Conservation (phyloP, 2,329 filamentous ascomycete species). For the Beauveria varroae region DNA sequence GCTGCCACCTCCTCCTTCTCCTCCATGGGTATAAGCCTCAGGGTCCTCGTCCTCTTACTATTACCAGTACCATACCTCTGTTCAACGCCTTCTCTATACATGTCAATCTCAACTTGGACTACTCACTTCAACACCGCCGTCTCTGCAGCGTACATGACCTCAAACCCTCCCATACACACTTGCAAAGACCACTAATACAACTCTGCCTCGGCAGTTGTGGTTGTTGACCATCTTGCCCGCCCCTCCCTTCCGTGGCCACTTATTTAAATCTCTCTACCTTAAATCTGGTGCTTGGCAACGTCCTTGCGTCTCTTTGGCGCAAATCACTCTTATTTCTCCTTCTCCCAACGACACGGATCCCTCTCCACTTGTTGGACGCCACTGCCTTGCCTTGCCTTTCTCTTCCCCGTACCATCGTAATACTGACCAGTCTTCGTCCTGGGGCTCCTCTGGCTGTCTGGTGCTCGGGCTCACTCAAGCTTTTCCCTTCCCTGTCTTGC, state of each 20-base stretch:
- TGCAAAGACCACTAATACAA: not conserved
- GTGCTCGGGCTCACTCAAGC: not conserved
- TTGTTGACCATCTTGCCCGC: not conserved
- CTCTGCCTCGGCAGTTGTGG: conserved; percentile 10
- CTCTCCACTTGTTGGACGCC: conserved; percentile 6
- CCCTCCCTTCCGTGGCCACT: conserved; percentile 8
- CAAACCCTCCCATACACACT: not conserved
- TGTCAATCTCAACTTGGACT: not conserved
- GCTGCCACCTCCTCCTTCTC: not conserved
- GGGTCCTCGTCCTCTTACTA: not conserved
- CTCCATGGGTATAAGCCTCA: conserved; percentile 3
- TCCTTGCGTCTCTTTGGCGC: conserved; percentile 2
- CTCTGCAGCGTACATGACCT: not conserved
- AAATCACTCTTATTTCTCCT: conserved; percentile 4
- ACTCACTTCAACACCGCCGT: not conserved
- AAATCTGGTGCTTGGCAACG: conserved; percentile 11
- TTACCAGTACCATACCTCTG: not conserved
- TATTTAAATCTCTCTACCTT: conserved; percentile 11
- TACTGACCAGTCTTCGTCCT: not conserved
- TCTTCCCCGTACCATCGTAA: not conserved
- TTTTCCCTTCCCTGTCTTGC: not conserved
- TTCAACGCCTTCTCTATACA: not conserved
- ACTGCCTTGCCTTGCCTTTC: not conserved
- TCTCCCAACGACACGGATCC: conserved; percentile 3
- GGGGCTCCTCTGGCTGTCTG: not conserved